phyloP scores from a whole-genome alignment of 1,139 yeast genomes.

The Candida sp. region DNA sequence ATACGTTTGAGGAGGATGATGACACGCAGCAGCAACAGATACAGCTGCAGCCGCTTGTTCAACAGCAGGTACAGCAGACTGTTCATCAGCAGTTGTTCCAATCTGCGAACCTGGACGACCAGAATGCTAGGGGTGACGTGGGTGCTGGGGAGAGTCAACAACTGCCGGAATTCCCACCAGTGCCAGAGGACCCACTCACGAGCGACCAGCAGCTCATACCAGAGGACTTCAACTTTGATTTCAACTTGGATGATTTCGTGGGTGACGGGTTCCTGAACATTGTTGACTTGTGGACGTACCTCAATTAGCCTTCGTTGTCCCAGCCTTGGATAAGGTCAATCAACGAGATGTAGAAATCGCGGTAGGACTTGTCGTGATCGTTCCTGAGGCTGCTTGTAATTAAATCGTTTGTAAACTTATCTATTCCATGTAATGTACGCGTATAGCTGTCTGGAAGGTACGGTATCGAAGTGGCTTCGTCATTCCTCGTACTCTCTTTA shows the following conservation, averaged over 20 bases:
- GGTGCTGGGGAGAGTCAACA: not conserved
- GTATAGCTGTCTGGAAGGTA: conserved; percentile 13
- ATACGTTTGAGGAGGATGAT: conserved; percentile 14
- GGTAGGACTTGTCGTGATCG: not conserved
- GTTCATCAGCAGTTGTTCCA: no score
- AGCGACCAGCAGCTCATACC: not conserved
- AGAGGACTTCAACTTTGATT: conserved; percentile 1
- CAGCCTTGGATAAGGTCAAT: conserved; percentile 15
- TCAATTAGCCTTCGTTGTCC: conserved; percentile 9
- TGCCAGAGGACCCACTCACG: no score
- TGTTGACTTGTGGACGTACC: conserved; percentile 4
- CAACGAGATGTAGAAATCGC: conserved; percentile 8
- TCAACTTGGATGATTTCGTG: conserved; percentile 3
- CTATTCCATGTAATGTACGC: conserved; percentile 8
- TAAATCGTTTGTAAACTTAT: conserved; percentile 2
- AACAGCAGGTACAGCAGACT: not conserved
- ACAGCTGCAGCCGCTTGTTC: not conserved
- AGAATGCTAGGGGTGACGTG: no score
- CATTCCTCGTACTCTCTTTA: not conserved
- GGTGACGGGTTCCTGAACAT: conserved; percentile 6
- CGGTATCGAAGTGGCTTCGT: conserved; percentile 7
- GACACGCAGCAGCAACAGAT: not conserved
- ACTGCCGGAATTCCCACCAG: no score
- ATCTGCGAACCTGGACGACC: no score
- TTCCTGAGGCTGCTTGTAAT: not conserved